Evolutionary conservation across 2,329 filamentous ascomycete species (phyloP).

Genomic region (Colletotrichum magnum): DNA sequence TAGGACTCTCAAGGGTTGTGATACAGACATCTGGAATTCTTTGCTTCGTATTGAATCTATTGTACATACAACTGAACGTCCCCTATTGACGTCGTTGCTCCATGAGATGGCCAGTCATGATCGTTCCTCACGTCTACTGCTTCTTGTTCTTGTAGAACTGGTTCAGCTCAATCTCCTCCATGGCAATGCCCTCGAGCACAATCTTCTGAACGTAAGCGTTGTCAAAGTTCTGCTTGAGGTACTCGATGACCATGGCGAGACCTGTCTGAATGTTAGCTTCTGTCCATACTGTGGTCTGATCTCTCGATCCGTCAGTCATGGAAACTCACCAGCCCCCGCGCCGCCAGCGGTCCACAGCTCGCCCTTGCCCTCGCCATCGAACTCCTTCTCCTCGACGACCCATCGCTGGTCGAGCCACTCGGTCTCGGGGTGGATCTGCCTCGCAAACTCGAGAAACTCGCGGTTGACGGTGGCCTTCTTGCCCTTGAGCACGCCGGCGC

Average conservation of each 20-base stretch:
- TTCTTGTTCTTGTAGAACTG: conserved; percentile 33
- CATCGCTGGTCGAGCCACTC: conserved; percentile 57
- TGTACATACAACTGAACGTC: too few species aligned
- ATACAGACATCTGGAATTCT: too few species aligned
- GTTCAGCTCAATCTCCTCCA: conserved; percentile 33
- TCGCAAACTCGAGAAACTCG: conserved; percentile 46
- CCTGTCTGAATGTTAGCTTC: not conserved
- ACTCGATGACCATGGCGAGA: conserved; percentile 29
- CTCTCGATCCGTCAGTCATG: too few species aligned
- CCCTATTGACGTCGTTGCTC: too few species aligned
- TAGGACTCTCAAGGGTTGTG: not conserved
- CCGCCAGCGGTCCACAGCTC: conserved; percentile 56
- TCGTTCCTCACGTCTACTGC: not conserved
- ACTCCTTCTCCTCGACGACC: conserved; percentile 53
- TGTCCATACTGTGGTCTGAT: too few species aligned
- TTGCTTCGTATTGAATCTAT: too few species aligned
- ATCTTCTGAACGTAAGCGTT: conserved; percentile 28
- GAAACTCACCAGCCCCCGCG: conserved; percentile 51
- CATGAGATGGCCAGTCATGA: not conserved
- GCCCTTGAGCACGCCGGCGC: conserved; percentile 52
- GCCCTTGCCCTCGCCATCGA: conserved; percentile 45
- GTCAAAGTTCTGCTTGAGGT: conserved; percentile 35
- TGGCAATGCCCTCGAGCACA: conserved; percentile 7
- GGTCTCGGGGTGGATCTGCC: conserved; percentile 48
- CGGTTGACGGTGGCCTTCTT: conserved; percentile 57